Base-by-base conservation (phyloP, 495 filamentous ascomycete genomes). In the Acidomyces sp. region DNA sequence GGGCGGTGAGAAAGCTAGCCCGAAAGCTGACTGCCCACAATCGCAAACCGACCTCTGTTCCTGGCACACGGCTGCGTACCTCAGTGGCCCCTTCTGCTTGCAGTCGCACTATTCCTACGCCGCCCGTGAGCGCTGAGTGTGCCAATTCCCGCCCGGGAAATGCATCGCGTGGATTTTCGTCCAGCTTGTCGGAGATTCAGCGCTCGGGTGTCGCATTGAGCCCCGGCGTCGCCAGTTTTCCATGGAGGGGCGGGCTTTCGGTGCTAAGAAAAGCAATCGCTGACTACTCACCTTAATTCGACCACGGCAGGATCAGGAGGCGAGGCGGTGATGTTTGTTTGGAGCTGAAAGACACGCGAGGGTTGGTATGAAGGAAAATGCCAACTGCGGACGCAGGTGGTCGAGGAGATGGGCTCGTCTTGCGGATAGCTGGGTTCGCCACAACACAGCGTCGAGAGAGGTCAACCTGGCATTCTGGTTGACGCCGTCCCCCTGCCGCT, bases 1-100 rank as follows among this genome's bases (percentile, higher is more conserved):
- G 19, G 27, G 35, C 35, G 35, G 35, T 38, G 35, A 38, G 35
- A 38, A 22, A 38, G 35, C 35, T 38, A 38, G 35, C 26, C 22
- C 29, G 29, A 17, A 32, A 35, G 33, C 33, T 35, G 33, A 35
- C 33, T n/a, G n/a, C n/a, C n/a, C n/a, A n/a, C n/a, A n/a, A n/a
- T n/a, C n/a, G n/a, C n/a, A n/a, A n/a, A n/a, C n/a, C n/a, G n/a
- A n/a, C n/a, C n/a, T n/a, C n/a, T n/a, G n/a, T n/a, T n/a, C n/a
- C n/a, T n/a, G n/a, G n/a, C n/a, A n/a, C n/a, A n/a, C n/a, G n/a
- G n/a, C n/a, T n/a, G n/a, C n/a, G n/a, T n/a, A n/a, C n/a, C n/a
- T n/a, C n/a, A n/a, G n/a, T 29, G n/a, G 26, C 26, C 26, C 9
- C n/a, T 9, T 29, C 26, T 29, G 9, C 26, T 29, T 29, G 26